phyloP scores from a whole-genome alignment of 2,329 filamentous ascomycete genomes.

The Penicillium sp. region DNA sequence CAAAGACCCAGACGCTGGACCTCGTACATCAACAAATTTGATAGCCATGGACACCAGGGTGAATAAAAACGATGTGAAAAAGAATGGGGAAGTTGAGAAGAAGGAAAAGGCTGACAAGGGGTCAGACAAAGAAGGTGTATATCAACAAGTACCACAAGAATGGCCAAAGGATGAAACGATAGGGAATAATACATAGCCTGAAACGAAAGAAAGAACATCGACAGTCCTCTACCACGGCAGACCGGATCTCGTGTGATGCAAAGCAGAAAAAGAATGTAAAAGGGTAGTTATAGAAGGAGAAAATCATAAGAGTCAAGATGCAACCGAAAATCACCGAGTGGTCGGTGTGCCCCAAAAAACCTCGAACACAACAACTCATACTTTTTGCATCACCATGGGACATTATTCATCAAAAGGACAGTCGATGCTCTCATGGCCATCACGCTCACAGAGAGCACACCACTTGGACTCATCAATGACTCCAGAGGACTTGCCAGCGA shows the following conservation, averaged over 20 bases:
- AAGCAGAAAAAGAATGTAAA: slow-evolving; percentile 7
- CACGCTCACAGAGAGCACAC: slow-evolving; percentile 94
- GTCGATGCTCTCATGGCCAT: slow-evolving; percentile 94
- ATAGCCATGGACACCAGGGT: neutral
- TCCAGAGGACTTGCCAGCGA: slow-evolving; percentile 76
- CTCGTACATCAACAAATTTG: neutral
- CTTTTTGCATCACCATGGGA: slow-evolving; percentile 11
- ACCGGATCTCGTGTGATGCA: slow-evolving; percentile 7
- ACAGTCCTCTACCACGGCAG: slow-evolving; percentile 1
- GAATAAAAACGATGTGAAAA: neutral
- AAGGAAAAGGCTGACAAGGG: slow-evolving; percentile 10
- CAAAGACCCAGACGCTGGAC: neutral
- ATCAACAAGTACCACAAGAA: slow-evolving; percentile 10
- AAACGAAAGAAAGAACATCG: slow-evolving; percentile 3
- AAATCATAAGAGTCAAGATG: slow-evolving; percentile 22
- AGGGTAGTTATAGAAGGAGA: neutral
- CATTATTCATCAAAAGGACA: slow-evolving; percentile 79
- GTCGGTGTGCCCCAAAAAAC: slow-evolving; percentile 6
- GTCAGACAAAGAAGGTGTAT: slow-evolving; percentile 12
- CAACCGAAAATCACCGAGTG: slow-evolving; percentile 2
- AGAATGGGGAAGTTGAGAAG: neutral
- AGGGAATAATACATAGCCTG: slow-evolving; percentile 16
- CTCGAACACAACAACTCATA: slow-evolving; percentile 5
- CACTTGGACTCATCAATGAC: slow-evolving; percentile 83
- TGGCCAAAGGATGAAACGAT: slow-evolving; percentile 12